These are phyloP conservation scores for Tricholoma flavovirens DNA, from an alignment of 768 basidiomycete genomes.

Conservation along the genomic window DNA sequence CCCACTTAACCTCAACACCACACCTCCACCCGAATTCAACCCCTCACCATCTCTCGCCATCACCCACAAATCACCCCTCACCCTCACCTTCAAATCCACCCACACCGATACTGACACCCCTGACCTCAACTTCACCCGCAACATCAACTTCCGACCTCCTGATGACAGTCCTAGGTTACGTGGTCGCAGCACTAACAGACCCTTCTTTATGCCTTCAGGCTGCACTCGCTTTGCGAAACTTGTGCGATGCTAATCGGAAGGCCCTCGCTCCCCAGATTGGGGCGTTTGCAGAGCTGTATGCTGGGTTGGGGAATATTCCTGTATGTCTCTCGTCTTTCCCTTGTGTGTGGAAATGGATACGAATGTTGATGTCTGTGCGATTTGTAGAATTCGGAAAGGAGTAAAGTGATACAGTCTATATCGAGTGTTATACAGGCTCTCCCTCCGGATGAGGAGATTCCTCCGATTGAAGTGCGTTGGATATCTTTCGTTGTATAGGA, in stretches of 20 bases:
- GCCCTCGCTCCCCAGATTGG: slow-evolving; percentile 78
- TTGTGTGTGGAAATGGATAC: neutral
- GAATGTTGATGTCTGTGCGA: neutral
- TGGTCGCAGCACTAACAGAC: slow-evolving; percentile 66
- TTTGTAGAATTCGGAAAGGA: slow-evolving; percentile 72
- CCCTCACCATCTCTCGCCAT: slow-evolving; percentile 37
- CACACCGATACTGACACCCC: neutral
- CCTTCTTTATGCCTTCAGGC: slow-evolving; percentile 61
- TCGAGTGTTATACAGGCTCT: slow-evolving; percentile 91
- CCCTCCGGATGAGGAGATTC: slow-evolving; percentile 70
- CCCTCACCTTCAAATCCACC: neutral
- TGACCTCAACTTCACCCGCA: neutral
- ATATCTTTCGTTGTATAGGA: neutral
- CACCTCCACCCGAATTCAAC: neutral
- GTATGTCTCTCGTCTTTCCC: slow-evolving; percentile 35
- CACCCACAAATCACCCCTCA: slow-evolving; percentile 3
- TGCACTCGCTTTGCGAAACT: slow-evolving; percentile 74
- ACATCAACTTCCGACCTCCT: slow-evolving; percentile 36
- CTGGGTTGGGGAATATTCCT: slow-evolving; percentile 65
- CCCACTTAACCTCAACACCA: too few species aligned
- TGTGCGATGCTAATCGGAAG: slow-evolving; percentile 87
- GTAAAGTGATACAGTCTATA: slow-evolving; percentile 88
- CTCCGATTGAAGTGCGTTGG: slow-evolving; percentile 60
- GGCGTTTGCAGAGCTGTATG: slow-evolving; percentile 81
- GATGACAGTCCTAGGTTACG: slow-evolving; percentile 61